These are phyloP conservation scores for Alternaria arborescens DNA, from an alignment of 2,329 filamentous ascomycete genomes.

Conservation along the genomic window DNA sequence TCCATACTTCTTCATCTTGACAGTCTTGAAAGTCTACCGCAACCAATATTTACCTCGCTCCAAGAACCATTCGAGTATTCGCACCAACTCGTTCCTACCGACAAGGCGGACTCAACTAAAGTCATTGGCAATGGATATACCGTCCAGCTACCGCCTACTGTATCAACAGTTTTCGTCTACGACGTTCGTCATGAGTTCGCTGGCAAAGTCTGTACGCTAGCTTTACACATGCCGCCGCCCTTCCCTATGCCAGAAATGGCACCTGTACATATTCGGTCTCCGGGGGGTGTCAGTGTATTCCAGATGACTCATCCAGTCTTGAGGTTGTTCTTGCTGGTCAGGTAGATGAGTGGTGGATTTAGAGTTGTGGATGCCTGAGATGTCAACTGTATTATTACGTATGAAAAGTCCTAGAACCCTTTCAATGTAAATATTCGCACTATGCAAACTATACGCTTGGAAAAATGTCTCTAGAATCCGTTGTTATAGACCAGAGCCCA, in stretches of 20 bases:
- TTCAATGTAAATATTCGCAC: not conserved
- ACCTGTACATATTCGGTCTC: slow-evolving; percentile 35
- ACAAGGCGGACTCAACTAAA: slow-evolving; percentile 47
- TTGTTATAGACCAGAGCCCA: accelerated
- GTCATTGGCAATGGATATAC: slow-evolving; percentile 53
- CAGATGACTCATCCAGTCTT: slow-evolving; percentile 34
- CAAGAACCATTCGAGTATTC: slow-evolving; percentile 45
- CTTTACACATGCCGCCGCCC: slow-evolving; percentile 57
- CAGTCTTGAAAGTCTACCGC: slow-evolving; percentile 7
- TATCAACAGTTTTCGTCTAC: slow-evolving; percentile 58
- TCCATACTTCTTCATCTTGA: not conserved
- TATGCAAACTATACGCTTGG: no score
- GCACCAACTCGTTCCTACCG: slow-evolving; percentile 51
- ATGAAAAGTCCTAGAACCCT: not conserved
- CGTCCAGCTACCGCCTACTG: slow-evolving; percentile 51
- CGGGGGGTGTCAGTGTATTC: slow-evolving; percentile 50
- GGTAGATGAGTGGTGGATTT: not conserved
- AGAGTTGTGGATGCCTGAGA: not conserved
- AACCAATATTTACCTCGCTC: not conserved
- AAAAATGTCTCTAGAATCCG: accelerated
- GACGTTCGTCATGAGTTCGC: slow-evolving; percentile 52
- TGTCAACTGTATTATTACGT: not conserved
- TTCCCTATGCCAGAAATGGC: slow-evolving; percentile 35
- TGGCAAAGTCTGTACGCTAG: slow-evolving; percentile 58
- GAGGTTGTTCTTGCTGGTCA: slow-evolving; percentile 34